A percentile compares a stretch with the other conserved stretches of the same genome.
Evolutionary conservation across 768 basidiomycete species (phyloP).

Genomic region (Russula emetica): DNA sequence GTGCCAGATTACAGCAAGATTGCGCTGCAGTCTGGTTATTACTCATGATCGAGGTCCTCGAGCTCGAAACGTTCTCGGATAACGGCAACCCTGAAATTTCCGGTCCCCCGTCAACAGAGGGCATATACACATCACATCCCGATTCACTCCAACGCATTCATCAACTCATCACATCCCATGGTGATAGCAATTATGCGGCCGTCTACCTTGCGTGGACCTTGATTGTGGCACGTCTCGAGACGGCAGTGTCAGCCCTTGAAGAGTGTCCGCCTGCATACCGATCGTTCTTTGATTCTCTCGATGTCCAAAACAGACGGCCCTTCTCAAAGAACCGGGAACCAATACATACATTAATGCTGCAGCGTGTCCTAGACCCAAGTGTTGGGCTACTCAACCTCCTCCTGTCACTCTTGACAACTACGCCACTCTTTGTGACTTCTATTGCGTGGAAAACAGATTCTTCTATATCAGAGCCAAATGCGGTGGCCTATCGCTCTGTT

Average conservation of each 20-base stretch:
- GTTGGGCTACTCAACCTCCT: conserved; percentile 59
- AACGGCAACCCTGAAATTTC: conserved; percentile 49
- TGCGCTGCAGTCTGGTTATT: conserved; percentile 73
- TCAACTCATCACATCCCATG: conserved; percentile 55
- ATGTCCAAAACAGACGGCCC: conserved; percentile 39
- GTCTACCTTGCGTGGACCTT: conserved; percentile 83
- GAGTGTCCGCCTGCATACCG: conserved; percentile 54
- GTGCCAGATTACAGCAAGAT: conserved; percentile 59
- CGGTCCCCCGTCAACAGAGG: conserved; percentile 44
- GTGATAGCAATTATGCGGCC: conserved; percentile 61
- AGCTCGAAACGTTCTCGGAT: conserved; percentile 67
- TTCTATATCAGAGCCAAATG: conserved; percentile 68
- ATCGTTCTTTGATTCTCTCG: conserved; percentile 50
- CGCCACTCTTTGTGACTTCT: conserved; percentile 73
- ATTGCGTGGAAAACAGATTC: conserved; percentile 66
- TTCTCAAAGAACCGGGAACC: conserved; percentile 59
- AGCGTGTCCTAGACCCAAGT: conserved; percentile 52
- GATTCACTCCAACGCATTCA: conserved; percentile 63
- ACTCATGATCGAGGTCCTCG: conserved; percentile 71
- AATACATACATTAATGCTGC: conserved; percentile 52
- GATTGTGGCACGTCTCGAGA: conserved; percentile 61
- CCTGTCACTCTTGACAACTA: conserved; percentile 55
- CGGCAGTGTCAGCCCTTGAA: conserved; percentile 43
- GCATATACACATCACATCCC: conserved; percentile 59
- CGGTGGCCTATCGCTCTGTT: conserved; percentile 74